Conservation (phyloP, 441 rosid species). For the Corymbia calophylla region DNA sequence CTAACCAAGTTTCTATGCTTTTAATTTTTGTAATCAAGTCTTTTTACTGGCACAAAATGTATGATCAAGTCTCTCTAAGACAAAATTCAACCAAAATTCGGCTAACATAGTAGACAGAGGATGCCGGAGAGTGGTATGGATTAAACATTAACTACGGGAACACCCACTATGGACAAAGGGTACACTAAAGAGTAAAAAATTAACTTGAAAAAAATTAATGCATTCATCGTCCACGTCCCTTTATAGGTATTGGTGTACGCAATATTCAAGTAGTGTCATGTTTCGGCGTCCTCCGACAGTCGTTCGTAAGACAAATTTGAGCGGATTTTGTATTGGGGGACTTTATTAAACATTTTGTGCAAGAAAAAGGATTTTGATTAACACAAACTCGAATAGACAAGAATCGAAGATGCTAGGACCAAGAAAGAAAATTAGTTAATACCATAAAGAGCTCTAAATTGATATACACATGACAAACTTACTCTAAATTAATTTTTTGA, state of each 20-base stretch:
- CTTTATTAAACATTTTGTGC: not conserved
- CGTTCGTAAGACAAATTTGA: not conserved
- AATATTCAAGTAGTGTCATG: not conserved
- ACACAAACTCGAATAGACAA: not conserved
- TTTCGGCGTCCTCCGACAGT: not conserved
- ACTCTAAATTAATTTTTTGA: not conserved
- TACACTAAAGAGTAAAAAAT: not conserved
- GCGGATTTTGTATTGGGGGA: not conserved
- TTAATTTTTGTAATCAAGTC: not conserved
- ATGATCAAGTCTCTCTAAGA: not conserved
- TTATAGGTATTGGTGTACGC: no score
- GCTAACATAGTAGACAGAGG: not conserved
- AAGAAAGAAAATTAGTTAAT: not conserved
- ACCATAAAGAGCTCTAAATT: not conserved
- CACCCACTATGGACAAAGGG: not conserved
- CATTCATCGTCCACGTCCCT: not conserved
- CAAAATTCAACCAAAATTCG: not conserved
- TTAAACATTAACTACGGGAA: not conserved
- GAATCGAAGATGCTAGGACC: rapidly evolving
- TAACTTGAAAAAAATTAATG: not conserved
- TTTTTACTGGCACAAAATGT: not conserved
- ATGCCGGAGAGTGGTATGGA: not conserved
- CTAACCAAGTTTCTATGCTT: not conserved
- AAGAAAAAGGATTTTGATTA: not conserved
- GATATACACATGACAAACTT: rapidly evolving